phyloP scores from a whole-genome alignment of 2,329 filamentous ascomycete species.

The Teratosphaeria epicoccoides region DNA sequence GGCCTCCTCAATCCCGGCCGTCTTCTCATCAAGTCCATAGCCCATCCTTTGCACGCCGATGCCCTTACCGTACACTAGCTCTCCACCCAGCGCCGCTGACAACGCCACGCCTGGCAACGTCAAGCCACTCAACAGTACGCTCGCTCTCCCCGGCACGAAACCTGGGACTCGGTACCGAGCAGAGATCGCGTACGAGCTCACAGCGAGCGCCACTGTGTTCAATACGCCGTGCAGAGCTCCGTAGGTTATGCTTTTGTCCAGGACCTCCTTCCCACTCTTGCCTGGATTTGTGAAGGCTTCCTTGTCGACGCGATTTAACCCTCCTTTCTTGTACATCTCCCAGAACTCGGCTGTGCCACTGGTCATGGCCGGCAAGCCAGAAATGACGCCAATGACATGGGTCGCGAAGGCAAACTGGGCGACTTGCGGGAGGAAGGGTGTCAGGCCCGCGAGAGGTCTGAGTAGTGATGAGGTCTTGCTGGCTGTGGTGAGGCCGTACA shows the following conservation, averaged over 20 bases:
- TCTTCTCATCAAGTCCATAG: slow-evolving; percentile 1
- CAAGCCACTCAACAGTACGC: slow-evolving; percentile 1
- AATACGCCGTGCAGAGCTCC: slow-evolving; percentile 3
- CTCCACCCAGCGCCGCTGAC: slow-evolving; percentile 1
- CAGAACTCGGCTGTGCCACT: slow-evolving; percentile 2
- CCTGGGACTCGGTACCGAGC: background rate
- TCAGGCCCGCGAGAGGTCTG: background rate
- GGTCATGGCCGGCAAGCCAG: slow-evolving; percentile 1
- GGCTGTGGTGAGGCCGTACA: slow-evolving; percentile 3
- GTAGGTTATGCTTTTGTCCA: background rate
- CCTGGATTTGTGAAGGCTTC: slow-evolving; percentile 2
- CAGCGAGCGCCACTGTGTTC: slow-evolving; percentile 2
- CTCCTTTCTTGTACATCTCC: slow-evolving; percentile 1
- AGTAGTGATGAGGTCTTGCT: background rate
- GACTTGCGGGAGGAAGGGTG: slow-evolving; percentile 2
- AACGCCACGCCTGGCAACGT: slow-evolving; percentile 4
- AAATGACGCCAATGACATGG: slow-evolving; percentile 1
- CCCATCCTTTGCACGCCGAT: slow-evolving; percentile 4
- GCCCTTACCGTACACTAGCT: slow-evolving; percentile 4
- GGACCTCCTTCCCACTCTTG: slow-evolving; percentile 1
- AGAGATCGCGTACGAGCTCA: slow-evolving; percentile 1
- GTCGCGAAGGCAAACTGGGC: slow-evolving; percentile 1
- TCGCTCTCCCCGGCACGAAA: slow-evolving; percentile 1
- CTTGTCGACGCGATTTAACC: slow-evolving; percentile 1
- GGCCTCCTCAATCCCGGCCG: background rate